Evolutionary conservation across 345 rosid species (phyloP).

Genomic region (Brassica incana): DNA sequence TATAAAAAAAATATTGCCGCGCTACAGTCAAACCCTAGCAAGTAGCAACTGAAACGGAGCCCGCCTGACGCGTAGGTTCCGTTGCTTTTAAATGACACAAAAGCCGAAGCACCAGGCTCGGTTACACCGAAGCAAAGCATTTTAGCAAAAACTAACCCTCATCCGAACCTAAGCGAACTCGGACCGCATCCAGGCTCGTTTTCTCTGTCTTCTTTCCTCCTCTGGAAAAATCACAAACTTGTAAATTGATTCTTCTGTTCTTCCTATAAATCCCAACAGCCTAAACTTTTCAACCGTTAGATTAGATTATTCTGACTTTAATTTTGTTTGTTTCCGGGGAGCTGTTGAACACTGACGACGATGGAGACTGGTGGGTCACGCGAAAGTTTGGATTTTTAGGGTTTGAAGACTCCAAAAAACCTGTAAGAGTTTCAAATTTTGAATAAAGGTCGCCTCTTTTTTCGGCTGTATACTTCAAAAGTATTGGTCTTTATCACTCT

Average conservation of each 20-base stretch:
- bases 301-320: background rate
- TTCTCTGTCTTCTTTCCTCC: conserved; percentile 22
- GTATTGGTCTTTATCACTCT: conserved; percentile 10
- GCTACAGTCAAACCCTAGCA: conserved; percentile 27
- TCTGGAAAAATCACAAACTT: conserved; percentile 20
- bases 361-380: conserved; percentile 31
- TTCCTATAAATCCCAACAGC: background rate
- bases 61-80: background rate
- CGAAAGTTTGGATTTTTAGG: conserved; percentile 29
- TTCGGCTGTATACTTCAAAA: conserved; percentile 13
- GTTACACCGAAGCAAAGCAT: background rate
- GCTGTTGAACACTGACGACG: conserved; percentile 1
- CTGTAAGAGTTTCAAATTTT: conserved; percentile 10
- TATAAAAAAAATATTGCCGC: conserved; percentile 27
- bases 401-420: conserved; percentile 12
- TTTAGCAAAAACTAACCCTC: background rate
- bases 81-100: conserved; percentile 9
- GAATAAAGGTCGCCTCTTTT: background rate
- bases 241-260: conserved; percentile 8
- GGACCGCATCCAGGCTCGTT: background rate
- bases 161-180: conserved; percentile 22
- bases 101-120: conserved; percentile 14
- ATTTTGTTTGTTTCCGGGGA: background rate
- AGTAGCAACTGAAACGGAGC: conserved; percentile 2
- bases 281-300: background rate